phyloP scores from a whole-genome alignment of 371 early-diverging fungal genomes.

The Umbelopsis sp. region DNA sequence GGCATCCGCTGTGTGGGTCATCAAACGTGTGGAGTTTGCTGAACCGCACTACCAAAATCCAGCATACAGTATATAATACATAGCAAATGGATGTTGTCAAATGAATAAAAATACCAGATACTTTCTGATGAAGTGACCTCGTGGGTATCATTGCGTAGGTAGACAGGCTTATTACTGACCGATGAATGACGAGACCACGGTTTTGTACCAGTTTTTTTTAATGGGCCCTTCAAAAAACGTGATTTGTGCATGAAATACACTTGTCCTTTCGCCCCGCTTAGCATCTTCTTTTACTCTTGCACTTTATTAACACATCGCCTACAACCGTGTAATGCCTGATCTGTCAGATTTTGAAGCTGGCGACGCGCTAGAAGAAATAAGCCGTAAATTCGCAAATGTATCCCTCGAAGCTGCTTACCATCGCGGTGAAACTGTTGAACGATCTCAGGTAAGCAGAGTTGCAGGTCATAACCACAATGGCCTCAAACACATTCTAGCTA shows the following conservation, averaged over 20 bases:
- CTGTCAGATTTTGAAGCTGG: conserved; percentile 41
- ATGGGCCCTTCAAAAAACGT: background rate
- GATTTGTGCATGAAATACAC: conserved; percentile 16
- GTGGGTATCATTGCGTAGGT: background rate
- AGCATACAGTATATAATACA: too few species aligned
- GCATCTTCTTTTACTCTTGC: background rate
- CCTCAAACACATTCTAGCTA: background rate
- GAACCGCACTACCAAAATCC: too few species aligned
- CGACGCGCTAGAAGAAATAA: conserved; percentile 39
- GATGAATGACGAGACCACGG: conserved; percentile 15
- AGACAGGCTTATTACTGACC: background rate
- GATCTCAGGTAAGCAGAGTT: conserved; percentile 14
- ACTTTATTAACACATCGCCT: background rate
- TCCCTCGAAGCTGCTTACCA: conserved; percentile 26
- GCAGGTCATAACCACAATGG: background rate
- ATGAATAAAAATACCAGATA: too few species aligned
- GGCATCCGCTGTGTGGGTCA: too few species aligned
- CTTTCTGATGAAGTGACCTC: too few species aligned
- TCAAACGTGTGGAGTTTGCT: too few species aligned
- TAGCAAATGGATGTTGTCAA: too few species aligned
- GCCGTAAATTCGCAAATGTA: conserved; percentile 48
- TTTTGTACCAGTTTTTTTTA: background rate
- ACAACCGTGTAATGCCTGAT: conserved; percentile 1
- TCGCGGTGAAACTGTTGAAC: conserved; percentile 26
- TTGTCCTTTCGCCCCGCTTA: background rate